These are phyloP conservation scores for Dryadomyces quercivorus DNA, from an alignment of 2,329 filamentous ascomycete genomes.

Conservation along the genomic window DNA sequence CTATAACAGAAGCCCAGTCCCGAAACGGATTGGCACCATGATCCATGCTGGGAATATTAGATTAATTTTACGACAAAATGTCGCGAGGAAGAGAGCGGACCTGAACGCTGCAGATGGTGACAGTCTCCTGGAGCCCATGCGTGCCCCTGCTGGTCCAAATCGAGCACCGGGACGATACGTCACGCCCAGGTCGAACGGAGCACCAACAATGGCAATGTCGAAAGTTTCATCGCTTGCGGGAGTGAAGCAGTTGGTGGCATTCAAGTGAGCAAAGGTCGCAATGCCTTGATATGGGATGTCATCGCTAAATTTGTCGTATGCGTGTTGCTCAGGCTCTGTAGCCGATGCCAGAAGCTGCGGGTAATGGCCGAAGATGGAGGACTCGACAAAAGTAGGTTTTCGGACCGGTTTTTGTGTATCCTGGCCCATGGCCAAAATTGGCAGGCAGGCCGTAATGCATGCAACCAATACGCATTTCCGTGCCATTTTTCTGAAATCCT, in stretches of 20 bases:
- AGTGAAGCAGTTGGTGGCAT: conserved; percentile 1
- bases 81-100: background rate
- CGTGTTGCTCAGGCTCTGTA: no score
- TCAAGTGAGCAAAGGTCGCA: conserved; percentile 5
- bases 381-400: no score
- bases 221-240: conserved; percentile 1
- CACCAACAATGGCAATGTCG: conserved; percentile 7
- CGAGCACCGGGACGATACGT: conserved; percentile 6
- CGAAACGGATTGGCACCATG: conserved; percentile 45
- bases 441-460: no score
- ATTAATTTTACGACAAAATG: background rate
- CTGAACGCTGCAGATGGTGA: background rate
- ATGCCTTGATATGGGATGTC: conserved; percentile 2
- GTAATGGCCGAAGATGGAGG: no score
- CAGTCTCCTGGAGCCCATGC: background rate
- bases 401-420: no score
- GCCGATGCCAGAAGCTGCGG: no score
- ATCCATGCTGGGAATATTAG: conserved; percentile 3
- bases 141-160: conserved; percentile 3
- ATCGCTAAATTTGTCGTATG: background rate
- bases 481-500: no score
- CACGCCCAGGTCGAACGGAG: conserved; percentile 5
- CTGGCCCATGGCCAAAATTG: no score
- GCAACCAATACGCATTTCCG: no score
- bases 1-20: conserved; percentile 59